Base-by-base conservation (phyloP, 1,284 basidiomycete species). In the Peniophora sp. region DNA sequence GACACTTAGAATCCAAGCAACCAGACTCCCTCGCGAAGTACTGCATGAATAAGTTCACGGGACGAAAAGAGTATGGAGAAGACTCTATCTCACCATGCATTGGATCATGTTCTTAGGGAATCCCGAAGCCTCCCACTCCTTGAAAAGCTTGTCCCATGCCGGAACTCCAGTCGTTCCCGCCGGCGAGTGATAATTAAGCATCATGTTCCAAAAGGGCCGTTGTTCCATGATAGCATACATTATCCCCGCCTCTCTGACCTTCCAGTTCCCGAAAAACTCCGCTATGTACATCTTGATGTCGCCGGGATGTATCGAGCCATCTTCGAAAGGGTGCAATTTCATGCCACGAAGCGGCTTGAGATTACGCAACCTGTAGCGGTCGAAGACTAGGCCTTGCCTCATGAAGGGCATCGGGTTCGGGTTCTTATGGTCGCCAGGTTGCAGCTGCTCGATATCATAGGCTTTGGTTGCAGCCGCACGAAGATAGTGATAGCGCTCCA, bases 11-110 rank as follows among this genome's bases (percentile, higher is more conserved):
- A 45, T 60, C 50, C 11, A 59, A 47, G 51, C 60, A 63, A 6
- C 61, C 60, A 14, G 55, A 34, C 41, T 59, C 53, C 11, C 56
- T 47, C 12, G 57, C 60, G 35, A 59, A 62, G 49, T 55, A 62
- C 59, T 61, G 41, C 38, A 16, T 6, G 19, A 8, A 20, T 32
- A 9, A 50, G 32, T 20, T 36, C 12, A 11, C 45, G 32, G 11
- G 19, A 20, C 6, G 32, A 35, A 32, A 35, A 20, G 32, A 45
- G 39, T 22, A n/a, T n/a, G n/a, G 19, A 5, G n/a, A 8, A 17
- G n/a, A 6, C 6, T 8, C 38, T 36, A 3, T 52, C 58, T 45
- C 32, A 59, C 60, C 60, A 59, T 59, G 56, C 60, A 63, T 16
- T 56, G 59, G 9, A 61, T 47, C 22, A 59, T 44, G 24, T 38